Base-by-base conservation (phyloP, 495 filamentous ascomycete genomes). In the Amphirosellinia nigrospora region DNA sequence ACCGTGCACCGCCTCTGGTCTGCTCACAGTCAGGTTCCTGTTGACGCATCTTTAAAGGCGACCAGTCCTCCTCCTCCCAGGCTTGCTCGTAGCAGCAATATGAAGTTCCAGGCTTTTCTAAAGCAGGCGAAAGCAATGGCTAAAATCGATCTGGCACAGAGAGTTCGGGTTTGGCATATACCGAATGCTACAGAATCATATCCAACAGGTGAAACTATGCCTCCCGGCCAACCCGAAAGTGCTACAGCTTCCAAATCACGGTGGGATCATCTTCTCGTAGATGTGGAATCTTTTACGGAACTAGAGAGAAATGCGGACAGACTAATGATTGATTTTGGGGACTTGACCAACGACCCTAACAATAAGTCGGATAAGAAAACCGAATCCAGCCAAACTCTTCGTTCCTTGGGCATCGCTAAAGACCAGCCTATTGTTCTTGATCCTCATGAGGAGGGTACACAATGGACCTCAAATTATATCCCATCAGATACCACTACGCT, bases 121-220 rank as follows among this genome's bases (percentile, higher is more conserved):
- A 90, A 85, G 75, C 84, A 89, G 53, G 87, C 88, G 38, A 98
- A 98, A 81, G 74, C 77, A 34, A 79, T 88, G 53, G 81, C 86
- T 6, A 84, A 86, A 19, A 89, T 97, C 66, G 86, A 92, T 21
- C 71, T 88, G 64, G 81, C 86, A 9, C 89, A 84, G 41, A 97
- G 93, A 73, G 91, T 97, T 36, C 90, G 91, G 21, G 81, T 94
- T 9, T 97, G 94, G 93, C 86, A 89, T 70, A 81, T 96, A 19
- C 78, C 91, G 3, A 78, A 77, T 43, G 50, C 75, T 7, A 16
- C 73, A 32, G 65, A 62, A 21, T 46, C 36, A 23, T 71, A 76
- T 43, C 55, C 59, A 28, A 11, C 66, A 15, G 41, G 60, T 38
- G 39, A 21, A 6, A 36, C 48, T 36, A 62, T 74, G 0, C 73